Percentiles rank a stretch among this genome's conserved stretches.
phyloP scores from a whole-genome alignment of 495 filamentous ascomycete genomes.

The Daldinia decipiens region DNA sequence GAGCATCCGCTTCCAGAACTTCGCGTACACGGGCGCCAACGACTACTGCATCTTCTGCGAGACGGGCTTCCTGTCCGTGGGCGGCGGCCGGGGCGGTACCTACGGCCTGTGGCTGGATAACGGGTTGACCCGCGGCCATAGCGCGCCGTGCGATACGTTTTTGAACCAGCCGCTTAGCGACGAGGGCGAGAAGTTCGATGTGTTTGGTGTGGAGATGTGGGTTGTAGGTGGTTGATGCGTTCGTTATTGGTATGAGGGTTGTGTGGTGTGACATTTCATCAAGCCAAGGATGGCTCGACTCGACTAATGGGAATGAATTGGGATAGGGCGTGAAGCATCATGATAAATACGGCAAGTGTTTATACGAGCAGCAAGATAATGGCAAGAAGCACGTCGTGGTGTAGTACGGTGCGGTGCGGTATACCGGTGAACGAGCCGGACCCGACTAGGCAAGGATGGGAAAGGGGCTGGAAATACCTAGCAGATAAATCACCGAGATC shows the following conservation, averaged over 20 bases:
- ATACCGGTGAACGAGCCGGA: neutral
- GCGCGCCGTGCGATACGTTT: conserved; percentile 84
- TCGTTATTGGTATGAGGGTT: too few species aligned
- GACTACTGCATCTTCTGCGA: conserved; percentile 96
- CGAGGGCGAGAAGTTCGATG: conserved; percentile 90
- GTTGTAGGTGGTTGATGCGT: conserved; percentile 66
- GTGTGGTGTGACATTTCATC: too few species aligned
- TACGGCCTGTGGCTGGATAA: conserved; percentile 95
- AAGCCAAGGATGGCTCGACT: neutral
- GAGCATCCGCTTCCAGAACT: conserved; percentile 91
- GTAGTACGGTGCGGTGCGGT: neutral
- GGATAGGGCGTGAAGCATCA: neutral
- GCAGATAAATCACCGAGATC: neutral
- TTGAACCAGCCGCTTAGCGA: conserved; percentile 96
- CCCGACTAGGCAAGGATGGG: neutral
- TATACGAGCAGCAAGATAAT: neutral
- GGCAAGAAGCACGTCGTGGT: neutral
- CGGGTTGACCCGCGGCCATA: conserved; percentile 85
- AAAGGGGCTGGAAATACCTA: conserved; percentile 7
- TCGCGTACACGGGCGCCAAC: conserved; percentile 94
- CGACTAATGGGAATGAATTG: neutral
- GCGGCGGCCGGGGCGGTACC: conserved; percentile 85
- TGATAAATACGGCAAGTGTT: neutral
- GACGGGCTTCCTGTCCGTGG: conserved; percentile 81
- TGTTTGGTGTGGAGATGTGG: conserved; percentile 93